Conservation (phyloP, 2,329 filamentous ascomycete species). For the Ophiognomonia clavigignenti-juglandacearum region DNA sequence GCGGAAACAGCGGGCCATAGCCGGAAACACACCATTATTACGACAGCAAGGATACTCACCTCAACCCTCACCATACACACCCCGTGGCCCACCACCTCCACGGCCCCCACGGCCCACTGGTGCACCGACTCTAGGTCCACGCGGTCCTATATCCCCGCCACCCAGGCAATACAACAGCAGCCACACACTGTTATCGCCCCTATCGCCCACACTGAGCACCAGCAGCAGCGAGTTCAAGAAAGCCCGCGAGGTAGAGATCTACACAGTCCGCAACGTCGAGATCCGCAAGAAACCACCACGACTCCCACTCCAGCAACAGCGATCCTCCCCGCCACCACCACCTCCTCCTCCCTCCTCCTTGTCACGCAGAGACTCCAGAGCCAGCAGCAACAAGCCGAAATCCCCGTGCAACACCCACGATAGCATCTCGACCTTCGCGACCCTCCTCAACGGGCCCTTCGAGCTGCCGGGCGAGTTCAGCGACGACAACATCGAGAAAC, state of each 20-base stretch:
- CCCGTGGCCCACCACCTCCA: not conserved
- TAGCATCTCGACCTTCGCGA: too few species aligned
- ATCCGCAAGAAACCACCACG: not conserved
- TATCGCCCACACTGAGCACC: not conserved
- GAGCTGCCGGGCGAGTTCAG: conserved; percentile 2
- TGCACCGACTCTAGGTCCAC: conserved; percentile 2
- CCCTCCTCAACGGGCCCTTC: conserved; percentile 12
- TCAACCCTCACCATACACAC: too few species aligned
- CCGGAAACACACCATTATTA: too few species aligned
- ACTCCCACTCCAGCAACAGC: too few species aligned
- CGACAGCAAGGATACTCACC: too few species aligned
- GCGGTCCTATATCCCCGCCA: not conserved
- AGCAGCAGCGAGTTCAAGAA: conserved; percentile 6
- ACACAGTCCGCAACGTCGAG: not conserved
- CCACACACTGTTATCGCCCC: not conserved
- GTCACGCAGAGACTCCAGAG: too few species aligned
- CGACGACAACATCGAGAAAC: too few species aligned
- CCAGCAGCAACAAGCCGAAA: not conserved
- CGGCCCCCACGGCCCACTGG: conserved; percentile 4
- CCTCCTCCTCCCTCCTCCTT: too few species aligned
- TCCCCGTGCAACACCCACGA: conserved; percentile 2
- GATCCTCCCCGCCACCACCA: too few species aligned
- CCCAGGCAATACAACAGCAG: not conserved
- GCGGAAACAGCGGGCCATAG: conserved; percentile 13
- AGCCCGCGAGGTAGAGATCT: not conserved